phyloP scores from a whole-genome alignment of 129 eudicot genomes.

The Ambrosia artemisiifolia region DNA sequence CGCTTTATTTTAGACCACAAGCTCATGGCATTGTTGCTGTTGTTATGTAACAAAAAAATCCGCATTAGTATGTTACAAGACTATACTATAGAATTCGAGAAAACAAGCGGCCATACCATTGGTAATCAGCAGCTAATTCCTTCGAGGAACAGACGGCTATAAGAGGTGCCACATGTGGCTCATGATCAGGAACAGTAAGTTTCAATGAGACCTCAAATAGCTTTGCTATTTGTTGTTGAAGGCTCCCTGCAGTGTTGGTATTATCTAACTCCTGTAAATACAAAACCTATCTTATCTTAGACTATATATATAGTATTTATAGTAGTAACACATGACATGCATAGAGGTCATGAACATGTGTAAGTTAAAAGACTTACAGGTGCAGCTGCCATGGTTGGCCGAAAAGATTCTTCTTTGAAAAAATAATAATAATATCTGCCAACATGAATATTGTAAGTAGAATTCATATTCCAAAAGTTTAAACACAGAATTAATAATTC shows the following conservation, averaged over 20 bases:
- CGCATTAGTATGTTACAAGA: too few relatives aligned
- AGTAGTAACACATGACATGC: too few relatives aligned
- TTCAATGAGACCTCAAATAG: slow-evolving; percentile 62
- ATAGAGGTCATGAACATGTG: not conserved
- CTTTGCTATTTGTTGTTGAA: slow-evolving; percentile 56
- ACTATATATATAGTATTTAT: not conserved
- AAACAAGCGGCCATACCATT: slow-evolving; percentile 47
- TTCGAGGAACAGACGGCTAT: slow-evolving; percentile 56
- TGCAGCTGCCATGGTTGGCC: slow-evolving; percentile 57
- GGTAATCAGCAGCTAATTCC: slow-evolving; percentile 64
- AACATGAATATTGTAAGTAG: too few relatives aligned
- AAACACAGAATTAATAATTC: too few relatives aligned
- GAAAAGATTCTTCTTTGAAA: slow-evolving; percentile 29
- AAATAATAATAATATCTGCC: too few relatives aligned
- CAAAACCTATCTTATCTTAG: slow-evolving; percentile 4
- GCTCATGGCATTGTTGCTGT: slow-evolving; percentile 93
- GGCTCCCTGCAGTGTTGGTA: slow-evolving; percentile 38
- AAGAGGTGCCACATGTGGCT: slow-evolving; percentile 53
- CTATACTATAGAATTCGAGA: slow-evolving; percentile 1
- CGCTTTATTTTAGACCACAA: slow-evolving; percentile 62
- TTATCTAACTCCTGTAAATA: slow-evolving; percentile 47
- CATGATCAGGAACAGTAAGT: slow-evolving; percentile 63
- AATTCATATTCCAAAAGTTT: too few relatives aligned
- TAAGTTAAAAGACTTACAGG: slow-evolving; percentile 28
- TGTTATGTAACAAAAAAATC: not conserved